Conservation (phyloP, 2,329 filamentous ascomycete genomes). For the Diaporthe amygdali region DNA sequence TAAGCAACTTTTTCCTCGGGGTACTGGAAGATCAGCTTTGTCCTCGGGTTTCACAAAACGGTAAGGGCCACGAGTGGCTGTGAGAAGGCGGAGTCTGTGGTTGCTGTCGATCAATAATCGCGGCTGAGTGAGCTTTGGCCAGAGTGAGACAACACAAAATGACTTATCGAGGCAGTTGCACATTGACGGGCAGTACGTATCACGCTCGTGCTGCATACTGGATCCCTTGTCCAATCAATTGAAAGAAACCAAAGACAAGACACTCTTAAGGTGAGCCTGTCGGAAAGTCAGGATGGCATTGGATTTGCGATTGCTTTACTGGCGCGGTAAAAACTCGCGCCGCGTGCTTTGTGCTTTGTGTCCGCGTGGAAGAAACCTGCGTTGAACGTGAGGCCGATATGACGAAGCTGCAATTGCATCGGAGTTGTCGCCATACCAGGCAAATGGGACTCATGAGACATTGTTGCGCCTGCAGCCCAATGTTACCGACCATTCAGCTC, state of each 20-base stretch:
- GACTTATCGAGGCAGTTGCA: neutral
- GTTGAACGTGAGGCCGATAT: neutral
- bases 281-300: neutral
- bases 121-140: neutral
- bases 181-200: neutral
- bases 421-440: neutral
- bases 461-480: neutral
- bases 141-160: neutral
- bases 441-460: slow-evolving; percentile 3
- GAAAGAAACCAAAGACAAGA: neutral
- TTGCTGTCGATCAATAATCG: neutral
- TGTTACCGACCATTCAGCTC: slow-evolving; percentile 1
- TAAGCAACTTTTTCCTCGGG: neutral
- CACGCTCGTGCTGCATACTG: neutral
- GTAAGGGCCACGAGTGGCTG: neutral
- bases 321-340: neutral
- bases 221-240: neutral
- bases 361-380: neutral
- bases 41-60: neutral
- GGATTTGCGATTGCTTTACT: neutral
- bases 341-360: neutral
- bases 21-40: neutral
- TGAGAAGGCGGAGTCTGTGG: neutral
- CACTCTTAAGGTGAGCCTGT: neutral
- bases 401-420: neutral